Conservation (phyloP, 2,329 filamentous ascomycete species). For the Alternaria viburni region DNA sequence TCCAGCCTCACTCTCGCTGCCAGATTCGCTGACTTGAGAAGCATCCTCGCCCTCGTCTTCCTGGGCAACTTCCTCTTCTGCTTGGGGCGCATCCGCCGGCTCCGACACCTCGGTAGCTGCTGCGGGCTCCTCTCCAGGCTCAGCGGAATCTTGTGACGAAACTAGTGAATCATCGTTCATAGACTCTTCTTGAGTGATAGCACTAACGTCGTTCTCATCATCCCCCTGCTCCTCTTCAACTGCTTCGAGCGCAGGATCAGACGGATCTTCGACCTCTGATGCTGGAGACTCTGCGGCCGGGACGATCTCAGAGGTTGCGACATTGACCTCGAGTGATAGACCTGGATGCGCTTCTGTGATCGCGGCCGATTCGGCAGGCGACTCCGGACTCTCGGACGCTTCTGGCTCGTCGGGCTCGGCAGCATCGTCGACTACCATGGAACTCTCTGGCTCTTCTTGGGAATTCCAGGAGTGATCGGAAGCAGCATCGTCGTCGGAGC, state of each 20-base stretch:
- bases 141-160: conserved; percentile 5
- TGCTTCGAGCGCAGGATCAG: not conserved
- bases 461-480: not conserved
- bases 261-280: not conserved
- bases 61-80: not conserved
- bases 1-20: not conserved
- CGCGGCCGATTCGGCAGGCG: not conserved
- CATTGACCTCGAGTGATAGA: conserved; percentile 1
- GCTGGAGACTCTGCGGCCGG: not conserved
- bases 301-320: conserved; percentile 1
- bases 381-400: not conserved
- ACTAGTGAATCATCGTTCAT: not conserved
- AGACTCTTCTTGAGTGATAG: not conserved
- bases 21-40: not conserved
- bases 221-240: not conserved
- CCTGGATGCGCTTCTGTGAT: not conserved
- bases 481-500: not conserved
- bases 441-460: not conserved
- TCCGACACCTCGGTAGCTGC: conserved; percentile 3
- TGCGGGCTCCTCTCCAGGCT: not conserved
- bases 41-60: not conserved
- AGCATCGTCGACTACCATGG: not conserved
- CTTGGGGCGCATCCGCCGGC: conserved; percentile 2
- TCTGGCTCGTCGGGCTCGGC: not conserved
- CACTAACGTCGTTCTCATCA: not conserved